phyloP scores from a whole-genome alignment of 192 early-diverging fungal genomes.

The Umbelopsis vinacea region DNA sequence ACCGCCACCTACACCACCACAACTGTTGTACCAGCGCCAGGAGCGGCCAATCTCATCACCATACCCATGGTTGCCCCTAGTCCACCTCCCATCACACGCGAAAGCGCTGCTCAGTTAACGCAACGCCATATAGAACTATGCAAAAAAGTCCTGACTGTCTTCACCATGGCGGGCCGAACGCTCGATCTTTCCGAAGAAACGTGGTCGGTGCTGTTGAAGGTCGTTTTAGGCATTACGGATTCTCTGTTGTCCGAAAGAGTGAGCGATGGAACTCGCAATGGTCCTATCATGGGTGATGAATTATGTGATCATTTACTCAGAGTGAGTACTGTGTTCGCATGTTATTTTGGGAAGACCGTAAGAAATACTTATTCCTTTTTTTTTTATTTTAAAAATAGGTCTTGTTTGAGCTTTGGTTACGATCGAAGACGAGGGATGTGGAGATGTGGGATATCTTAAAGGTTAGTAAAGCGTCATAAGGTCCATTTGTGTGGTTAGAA shows the following conservation, averaged over 20 bases:
- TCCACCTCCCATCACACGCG: slow-evolving; percentile 20
- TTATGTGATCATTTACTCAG: slow-evolving; percentile 73
- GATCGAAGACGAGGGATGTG: slow-evolving; percentile 64
- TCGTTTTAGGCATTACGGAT: slow-evolving; percentile 79
- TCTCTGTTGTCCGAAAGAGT: slow-evolving; percentile 65
- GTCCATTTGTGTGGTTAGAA: not conserved
- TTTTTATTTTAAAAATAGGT: slow-evolving; percentile 37
- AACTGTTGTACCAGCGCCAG: not conserved
- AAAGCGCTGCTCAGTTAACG: slow-evolving; percentile 38
- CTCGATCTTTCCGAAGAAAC: slow-evolving; percentile 74
- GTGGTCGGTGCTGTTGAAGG: slow-evolving; percentile 81
- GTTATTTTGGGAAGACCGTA: no score
- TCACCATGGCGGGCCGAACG: slow-evolving; percentile 65
- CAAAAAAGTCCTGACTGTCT: slow-evolving; percentile 65
- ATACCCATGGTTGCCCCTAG: not conserved
- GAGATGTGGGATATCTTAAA: slow-evolving; percentile 85
- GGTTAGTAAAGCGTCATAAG: slow-evolving; percentile 23
- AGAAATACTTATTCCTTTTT: no score
- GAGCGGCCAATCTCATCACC: not conserved
- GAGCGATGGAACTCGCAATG: not conserved
- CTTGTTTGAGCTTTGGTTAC: slow-evolving; percentile 79
- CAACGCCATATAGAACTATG: slow-evolving; percentile 76
- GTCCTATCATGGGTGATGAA: slow-evolving; percentile 71
- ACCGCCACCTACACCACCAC: not conserved
- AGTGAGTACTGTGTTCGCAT: slow-evolving; percentile 55